Base-by-base conservation (phyloP, 306 rosid species). In the Cicer judaicum region DNA sequence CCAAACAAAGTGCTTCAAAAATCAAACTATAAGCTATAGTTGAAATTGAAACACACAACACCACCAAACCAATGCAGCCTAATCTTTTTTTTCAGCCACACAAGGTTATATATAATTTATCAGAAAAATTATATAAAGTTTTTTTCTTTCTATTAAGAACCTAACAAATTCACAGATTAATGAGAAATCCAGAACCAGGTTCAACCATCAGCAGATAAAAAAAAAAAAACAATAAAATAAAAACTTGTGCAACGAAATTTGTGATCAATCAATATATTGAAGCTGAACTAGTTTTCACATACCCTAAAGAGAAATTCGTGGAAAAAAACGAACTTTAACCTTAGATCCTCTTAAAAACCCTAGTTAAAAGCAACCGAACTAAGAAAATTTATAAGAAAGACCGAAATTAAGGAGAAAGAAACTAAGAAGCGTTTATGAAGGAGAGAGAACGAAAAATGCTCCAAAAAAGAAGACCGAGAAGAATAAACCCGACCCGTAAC, bases 311-410 rank as follows among this genome's bases (percentile, higher is more conserved):
- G 52, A 73, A 46, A 71, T 44, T 16, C 34, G 55, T 7, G 48
- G 24, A 76, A 80, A 81, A 63, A 44, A 16, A 15, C 61, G 41
- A 77, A 69, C 84, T 81, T 84, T 38, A 64, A 72, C 70, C 78
- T 75, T 52, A 21, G 85, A 82, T 80, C 84, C 72, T 67, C 65
- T 39, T 43, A 39, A 70, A 76, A 85, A 74, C 87, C 89, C 87
- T 81, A 77, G 78, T 46, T 50, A 50, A 63, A 78, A 60, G 72
- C 68, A 68, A 74, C 49, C 74, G 24, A 79, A 65, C 40, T 46
- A 44, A 48, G 39, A 55, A 62, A 62, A 53, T 29, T 29, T 29
- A 29, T 3, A 29, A 29, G 36, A 68, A 46, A 68, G 77, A 65
- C 84, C 76, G 74, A 81, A 29, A 3, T 29, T 29, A 72, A 29